Evolutionary conservation across 2,329 filamentous ascomycete species (phyloP).

Genomic region (Zymoseptoria tritici): DNA sequence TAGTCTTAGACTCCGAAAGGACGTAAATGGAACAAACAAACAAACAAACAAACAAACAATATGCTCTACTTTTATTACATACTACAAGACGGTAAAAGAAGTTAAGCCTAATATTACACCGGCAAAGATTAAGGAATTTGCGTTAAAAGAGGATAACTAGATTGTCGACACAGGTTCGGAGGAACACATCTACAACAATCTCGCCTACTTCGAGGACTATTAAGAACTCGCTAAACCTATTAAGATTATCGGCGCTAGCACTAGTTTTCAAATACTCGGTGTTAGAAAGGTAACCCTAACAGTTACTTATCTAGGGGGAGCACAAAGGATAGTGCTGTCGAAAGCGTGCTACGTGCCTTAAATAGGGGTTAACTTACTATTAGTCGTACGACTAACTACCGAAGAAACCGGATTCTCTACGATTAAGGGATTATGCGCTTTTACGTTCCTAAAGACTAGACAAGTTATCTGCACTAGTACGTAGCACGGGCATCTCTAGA

Average conservation of each 20-base stretch:
- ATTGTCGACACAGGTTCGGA: not conserved
- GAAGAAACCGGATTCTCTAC: not conserved
- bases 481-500: not conserved
- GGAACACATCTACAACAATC: not conserved
- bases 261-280: not conserved
- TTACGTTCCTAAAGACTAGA: not conserved
- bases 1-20: too few relatives aligned
- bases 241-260: not conserved
- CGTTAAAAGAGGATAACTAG: not conserved
- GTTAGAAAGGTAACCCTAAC: not conserved
- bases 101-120: not conserved
- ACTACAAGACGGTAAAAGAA: not conserved
- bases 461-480: not conserved
- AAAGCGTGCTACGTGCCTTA: not conserved
- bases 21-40: too few relatives aligned
- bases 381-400: not conserved
- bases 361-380: not conserved
- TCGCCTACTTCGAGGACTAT: not conserved
- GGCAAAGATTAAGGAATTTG: not conserved
- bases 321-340: not conserved
- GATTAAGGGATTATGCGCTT: not conserved
- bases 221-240: not conserved
- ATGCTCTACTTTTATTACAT: not conserved
- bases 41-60: too few relatives aligned
- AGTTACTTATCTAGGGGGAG: not conserved